Conservation (phyloP, 768 basidiomycete species). For the Phylloporus rhodoxanthus region DNA sequence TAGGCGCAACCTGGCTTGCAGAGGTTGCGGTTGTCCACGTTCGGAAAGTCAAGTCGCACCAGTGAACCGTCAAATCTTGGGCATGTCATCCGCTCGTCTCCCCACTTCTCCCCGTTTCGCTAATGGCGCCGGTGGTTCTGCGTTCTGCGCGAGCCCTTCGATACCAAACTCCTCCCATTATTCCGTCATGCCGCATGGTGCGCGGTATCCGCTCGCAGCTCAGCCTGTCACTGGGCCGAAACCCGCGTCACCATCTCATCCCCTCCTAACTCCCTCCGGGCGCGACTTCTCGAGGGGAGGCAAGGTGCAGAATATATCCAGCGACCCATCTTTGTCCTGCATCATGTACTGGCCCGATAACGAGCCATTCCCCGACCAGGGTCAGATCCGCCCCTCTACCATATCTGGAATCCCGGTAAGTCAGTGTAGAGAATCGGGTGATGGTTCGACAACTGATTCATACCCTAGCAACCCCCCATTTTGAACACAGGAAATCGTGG, state of each 20-base stretch:
- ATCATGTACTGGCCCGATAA: constrained; percentile 92
- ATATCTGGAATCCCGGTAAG: constrained; percentile 52
- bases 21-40: constrained; percentile 68
- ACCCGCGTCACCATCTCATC: constrained; percentile 45
- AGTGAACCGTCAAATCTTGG: constrained; percentile 27
- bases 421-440: neutral
- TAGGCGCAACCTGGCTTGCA: constrained; percentile 73
- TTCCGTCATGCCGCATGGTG: constrained; percentile 13
- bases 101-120: constrained; percentile 25
- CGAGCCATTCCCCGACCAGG: constrained; percentile 73
- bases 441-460: constrained; percentile 1
- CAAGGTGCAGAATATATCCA: constrained; percentile 72
- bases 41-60: constrained; percentile 31
- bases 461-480: constrained; percentile 69
- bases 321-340: constrained; percentile 65
- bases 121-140: constrained; percentile 9
- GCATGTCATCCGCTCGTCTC: constrained; percentile 19
- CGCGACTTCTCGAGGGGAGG: constrained; percentile 72
- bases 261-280: constrained; percentile 78
- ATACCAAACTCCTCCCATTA: constrained; percentile 31
- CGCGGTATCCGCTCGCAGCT: constrained; percentile 26
- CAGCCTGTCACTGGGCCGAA: constrained; percentile 26
- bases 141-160: constrained; percentile 14
- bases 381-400: constrained; percentile 64
- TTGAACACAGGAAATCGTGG: constrained; percentile 85